Evolutionary conservation across 2,329 filamentous ascomycete genomes (phyloP), one percentile per base, ranked within the genome.

Genomic region (Gaeumannomyces tritici): DNA sequence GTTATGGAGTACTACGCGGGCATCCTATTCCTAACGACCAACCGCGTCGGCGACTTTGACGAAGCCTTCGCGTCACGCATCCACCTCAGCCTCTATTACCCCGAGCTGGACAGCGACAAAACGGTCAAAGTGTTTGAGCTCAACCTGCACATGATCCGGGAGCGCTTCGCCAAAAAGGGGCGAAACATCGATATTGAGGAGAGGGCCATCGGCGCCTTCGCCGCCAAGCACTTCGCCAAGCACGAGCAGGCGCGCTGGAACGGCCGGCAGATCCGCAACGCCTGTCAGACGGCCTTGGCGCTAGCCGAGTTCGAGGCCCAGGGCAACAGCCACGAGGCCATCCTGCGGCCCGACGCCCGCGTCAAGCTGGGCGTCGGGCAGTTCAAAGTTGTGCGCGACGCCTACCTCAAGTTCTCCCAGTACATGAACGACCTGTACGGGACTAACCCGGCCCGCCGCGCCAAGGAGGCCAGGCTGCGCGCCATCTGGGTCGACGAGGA

Each of bases 1-100:
- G 67, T 73, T 0, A 62, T 76, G 8, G 74, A 75, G 64, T 76
- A 74, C 65, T 75, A 73, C 57, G 60, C 64, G 1, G 75, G 75
- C 3, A 72, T 76, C 55, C 66, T 76, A 9, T 74, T 74, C 63
- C 69, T 78, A 18, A 79, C 76, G 0, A 79, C 76, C 12, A 79
- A 78, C 66, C 70, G 75, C 12, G 71, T 77, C 18, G 73, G 73
- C 7, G 65, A 68, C 5, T 72, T 79, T 35, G 77, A 80, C 63
- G 74, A 76, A 26, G 77, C 77, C 0, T 77, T 77, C 63, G 67
- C 66, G 58, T 77, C 74, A 0, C 70, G 74, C 0, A 72, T 77
- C 31, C 73, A 77, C 61, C 64, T 74, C 7, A 70, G 64, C 3
- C 65, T 77, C 1, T 73, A 75, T 62, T 76, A 76, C 62, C 71